These are phyloP conservation scores for Ceratobasidium sp. DNA, from an alignment of 1,284 basidiomycete genomes.

Conservation along the genomic window DNA sequence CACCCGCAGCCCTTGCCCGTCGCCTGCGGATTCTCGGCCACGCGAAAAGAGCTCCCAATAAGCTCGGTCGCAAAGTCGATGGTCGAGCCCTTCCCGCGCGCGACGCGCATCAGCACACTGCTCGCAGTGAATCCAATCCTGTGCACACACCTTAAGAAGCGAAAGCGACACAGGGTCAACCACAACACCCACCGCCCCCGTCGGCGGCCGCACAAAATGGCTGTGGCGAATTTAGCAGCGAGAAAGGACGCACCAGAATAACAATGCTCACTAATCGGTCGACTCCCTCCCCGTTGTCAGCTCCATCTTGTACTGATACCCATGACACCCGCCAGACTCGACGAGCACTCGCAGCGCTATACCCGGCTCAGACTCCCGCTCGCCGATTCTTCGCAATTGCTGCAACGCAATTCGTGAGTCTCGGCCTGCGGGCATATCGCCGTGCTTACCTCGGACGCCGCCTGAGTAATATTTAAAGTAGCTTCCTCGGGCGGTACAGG, in stretches of 20 bases:
- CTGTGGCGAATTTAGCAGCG: conserved; percentile 29
- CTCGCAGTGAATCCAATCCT: conserved; percentile 3
- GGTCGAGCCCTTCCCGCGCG: conserved; percentile 66
- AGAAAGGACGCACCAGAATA: not conserved
- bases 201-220: conserved; percentile 42
- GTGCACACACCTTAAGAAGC: conserved; percentile 64
- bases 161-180: conserved; percentile 84
- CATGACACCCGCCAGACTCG: conserved; percentile 91
- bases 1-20: conserved; percentile 89
- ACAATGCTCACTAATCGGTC: conserved; percentile 79
- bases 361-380: conserved; percentile 65
- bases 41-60: conserved; percentile 86
- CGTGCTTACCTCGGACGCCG: conserved; percentile 46
- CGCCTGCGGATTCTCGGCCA: conserved; percentile 84
- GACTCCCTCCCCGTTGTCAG: conserved; percentile 67
- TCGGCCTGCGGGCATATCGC: not conserved
- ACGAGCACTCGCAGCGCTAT: conserved; percentile 80
- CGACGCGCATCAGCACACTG: not conserved
- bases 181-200: conserved; percentile 58
- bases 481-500: conserved; percentile 32
- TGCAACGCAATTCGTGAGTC: conserved; percentile 50
- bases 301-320: conserved; percentile 91
- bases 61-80: conserved; percentile 92
- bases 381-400: conserved; percentile 74
- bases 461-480: conserved; percentile 43